Evolutionary conservation across 352 stramenopile genomes (phyloP).

Genomic region (Globisporangium uncinulatum): DNA sequence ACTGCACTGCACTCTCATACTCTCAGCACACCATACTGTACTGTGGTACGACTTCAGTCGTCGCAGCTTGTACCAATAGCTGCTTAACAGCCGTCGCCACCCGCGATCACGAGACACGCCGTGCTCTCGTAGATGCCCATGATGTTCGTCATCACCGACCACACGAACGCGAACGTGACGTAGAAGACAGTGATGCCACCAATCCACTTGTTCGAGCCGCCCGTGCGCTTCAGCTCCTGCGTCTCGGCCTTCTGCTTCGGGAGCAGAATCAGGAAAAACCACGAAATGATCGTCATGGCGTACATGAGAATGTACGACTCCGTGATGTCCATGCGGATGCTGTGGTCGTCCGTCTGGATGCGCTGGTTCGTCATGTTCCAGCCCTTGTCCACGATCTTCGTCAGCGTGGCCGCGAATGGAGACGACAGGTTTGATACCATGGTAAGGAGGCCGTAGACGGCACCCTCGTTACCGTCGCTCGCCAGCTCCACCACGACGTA

Average conservation of each 20-base stretch:
- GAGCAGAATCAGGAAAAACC: constrained; percentile 43
- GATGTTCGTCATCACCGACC: constrained; percentile 41
- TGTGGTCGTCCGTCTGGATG: constrained; percentile 35
- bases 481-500: constrained; percentile 59
- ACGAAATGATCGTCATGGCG: constrained; percentile 41
- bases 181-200: constrained; percentile 30
- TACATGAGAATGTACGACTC: constrained; percentile 54
- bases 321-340: constrained; percentile 47
- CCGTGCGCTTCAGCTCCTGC: constrained; percentile 25
- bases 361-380: constrained; percentile 52
- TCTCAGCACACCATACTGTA: too few relatives aligned
- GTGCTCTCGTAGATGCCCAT: constrained; percentile 39
- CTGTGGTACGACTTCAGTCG: too few relatives aligned
- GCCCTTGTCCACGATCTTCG: constrained; percentile 47
- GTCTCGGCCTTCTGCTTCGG: constrained; percentile 34
- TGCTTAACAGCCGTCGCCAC: too few relatives aligned
- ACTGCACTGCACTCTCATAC: too few relatives aligned
- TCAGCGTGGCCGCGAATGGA: constrained; percentile 37
- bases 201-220: constrained; percentile 33
- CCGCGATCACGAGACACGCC: too few relatives aligned
- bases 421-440: constrained; percentile 40
- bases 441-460: constrained; percentile 46
- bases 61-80: too few relatives aligned
- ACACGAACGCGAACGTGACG: constrained; percentile 29
- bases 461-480: constrained; percentile 43